Percentiles rank a stretch among this genome's conserved stretches.
Evolutionary conservation across 768 basidiomycete genomes (phyloP).

Genomic region (Mycena vitilis): DNA sequence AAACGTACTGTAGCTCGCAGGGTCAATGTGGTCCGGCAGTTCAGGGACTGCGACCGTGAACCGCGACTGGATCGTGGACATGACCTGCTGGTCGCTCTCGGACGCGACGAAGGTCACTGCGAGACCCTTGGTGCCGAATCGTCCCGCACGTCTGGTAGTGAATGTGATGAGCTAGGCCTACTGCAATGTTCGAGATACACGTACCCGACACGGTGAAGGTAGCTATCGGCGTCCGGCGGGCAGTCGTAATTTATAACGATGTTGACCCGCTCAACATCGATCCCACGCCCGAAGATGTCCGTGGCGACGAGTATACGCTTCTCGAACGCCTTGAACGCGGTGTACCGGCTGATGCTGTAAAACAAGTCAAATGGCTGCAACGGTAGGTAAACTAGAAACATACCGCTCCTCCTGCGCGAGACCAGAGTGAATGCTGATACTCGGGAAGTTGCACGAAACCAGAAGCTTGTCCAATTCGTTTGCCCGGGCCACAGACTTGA

Average conservation of each 20-base stretch:
- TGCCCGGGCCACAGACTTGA: conserved; percentile 97
- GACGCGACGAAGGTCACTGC: conserved; percentile 97
- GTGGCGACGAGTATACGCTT: conserved; percentile 99
- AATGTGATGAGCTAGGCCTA: background rate
- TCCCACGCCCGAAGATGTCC: conserved; percentile 99
- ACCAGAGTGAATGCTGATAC: conserved; percentile 96
- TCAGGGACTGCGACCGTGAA: conserved; percentile 98
- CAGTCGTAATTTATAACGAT: conserved; percentile 99
- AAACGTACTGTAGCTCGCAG: conserved; percentile 93
- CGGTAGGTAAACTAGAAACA: conserved; percentile 42
- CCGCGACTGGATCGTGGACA: conserved; percentile 93
- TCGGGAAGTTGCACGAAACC: conserved; percentile 98
- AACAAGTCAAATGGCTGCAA: conserved; percentile 2
- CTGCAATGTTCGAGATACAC: conserved; percentile 39
- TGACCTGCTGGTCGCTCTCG: conserved; percentile 93
- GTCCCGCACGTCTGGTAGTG: conserved; percentile 87
- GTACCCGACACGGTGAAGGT: conserved; percentile 96
- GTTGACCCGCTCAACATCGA: conserved; percentile 99
- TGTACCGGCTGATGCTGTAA: conserved; percentile 90
- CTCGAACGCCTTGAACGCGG: conserved; percentile 99
- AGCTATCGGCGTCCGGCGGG: conserved; percentile 96
- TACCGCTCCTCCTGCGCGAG: conserved; percentile 96
- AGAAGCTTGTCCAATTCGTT: conserved; percentile 96
- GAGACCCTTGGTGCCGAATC: conserved; percentile 99
- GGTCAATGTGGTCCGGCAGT: conserved; percentile 93